A percentile compares a stretch with the other conserved stretches of the same genome.
Evolutionary conservation across 768 basidiomycete species (phyloP).

Genomic region (Paxillus involutus): DNA sequence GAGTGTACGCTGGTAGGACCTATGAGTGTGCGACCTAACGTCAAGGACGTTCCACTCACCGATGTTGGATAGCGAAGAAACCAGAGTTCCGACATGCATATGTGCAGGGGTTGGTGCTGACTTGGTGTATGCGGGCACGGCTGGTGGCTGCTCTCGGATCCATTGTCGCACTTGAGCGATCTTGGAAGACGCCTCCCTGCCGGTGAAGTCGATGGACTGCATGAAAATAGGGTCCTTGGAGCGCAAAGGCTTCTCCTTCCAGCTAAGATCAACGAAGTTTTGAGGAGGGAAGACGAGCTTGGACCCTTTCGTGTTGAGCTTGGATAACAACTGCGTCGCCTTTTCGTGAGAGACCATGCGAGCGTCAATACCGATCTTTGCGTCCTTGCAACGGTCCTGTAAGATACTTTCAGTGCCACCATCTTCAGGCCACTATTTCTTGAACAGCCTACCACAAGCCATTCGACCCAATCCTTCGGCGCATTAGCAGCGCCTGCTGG

Average conservation of each 20-base stretch:
- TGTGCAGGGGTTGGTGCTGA: constrained; percentile 57
- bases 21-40: constrained; percentile 1
- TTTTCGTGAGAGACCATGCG: constrained; percentile 78
- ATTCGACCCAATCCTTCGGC: constrained; percentile 78
- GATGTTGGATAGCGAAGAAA: constrained; percentile 69
- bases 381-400: constrained; percentile 39
- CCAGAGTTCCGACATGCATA: constrained; percentile 64
- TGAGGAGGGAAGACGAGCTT: constrained; percentile 79
- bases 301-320: constrained; percentile 51
- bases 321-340: constrained; percentile 57
- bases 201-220: constrained; percentile 71
- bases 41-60: constrained; percentile 41
- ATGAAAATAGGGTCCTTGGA: constrained; percentile 63
- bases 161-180: constrained; percentile 68
- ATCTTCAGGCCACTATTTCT: background rate
- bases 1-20: constrained; percentile 62
- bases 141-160: constrained; percentile 60
- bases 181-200: constrained; percentile 67
- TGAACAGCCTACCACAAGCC: constrained; percentile 54
- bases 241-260: constrained; percentile 75
- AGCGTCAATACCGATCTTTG: constrained; percentile 80
- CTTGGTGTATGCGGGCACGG: constrained; percentile 63
- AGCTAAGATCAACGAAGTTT: constrained; percentile 81
- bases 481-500: constrained; percentile 50
- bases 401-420: constrained; percentile 4